Evolutionary conservation across 768 basidiomycete species (phyloP).

Genomic region (Psilocybe sp.): DNA sequence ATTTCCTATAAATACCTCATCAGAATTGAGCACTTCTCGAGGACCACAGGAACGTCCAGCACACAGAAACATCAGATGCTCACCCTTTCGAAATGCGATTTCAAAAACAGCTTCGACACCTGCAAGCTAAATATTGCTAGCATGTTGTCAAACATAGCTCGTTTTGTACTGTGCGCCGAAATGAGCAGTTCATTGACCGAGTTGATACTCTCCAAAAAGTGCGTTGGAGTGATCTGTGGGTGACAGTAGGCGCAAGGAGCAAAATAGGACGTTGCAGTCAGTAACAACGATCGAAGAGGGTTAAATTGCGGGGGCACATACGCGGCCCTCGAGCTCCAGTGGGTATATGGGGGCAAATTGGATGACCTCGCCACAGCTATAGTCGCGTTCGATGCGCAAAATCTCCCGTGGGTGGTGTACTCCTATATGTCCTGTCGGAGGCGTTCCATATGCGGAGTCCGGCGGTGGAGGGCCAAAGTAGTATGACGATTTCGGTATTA

Average conservation of each 20-base stretch:
- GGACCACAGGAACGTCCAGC: background rate
- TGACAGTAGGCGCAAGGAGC: no score
- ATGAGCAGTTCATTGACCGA: slow-evolving; percentile 86
- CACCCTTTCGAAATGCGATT: slow-evolving; percentile 84
- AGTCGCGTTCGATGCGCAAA: slow-evolving; percentile 89
- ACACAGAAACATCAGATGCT: slow-evolving; percentile 8
- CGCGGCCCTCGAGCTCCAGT: slow-evolving; percentile 89
- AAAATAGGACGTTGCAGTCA: slow-evolving; percentile 1
- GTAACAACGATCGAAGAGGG: background rate
- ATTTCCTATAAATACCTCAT: slow-evolving; percentile 60
- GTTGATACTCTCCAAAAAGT: slow-evolving; percentile 89
- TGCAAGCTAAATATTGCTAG: slow-evolving; percentile 81
- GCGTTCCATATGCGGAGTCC: slow-evolving; percentile 78
- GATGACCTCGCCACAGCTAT: slow-evolving; percentile 81
- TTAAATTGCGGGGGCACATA: slow-evolving; percentile 25
- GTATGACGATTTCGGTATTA: slow-evolving; percentile 78
- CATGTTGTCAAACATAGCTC: slow-evolving; percentile 74
- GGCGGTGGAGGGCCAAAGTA: slow-evolving; percentile 78
- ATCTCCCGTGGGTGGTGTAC: slow-evolving; percentile 90
- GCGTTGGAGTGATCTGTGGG: slow-evolving; percentile 84
- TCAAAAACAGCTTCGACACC: slow-evolving; percentile 63
- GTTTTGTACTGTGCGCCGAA: slow-evolving; percentile 76
- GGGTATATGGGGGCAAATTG: slow-evolving; percentile 92
- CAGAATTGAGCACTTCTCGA: background rate
- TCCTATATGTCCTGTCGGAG: slow-evolving; percentile 82